Conservation (phyloP, 768 basidiomycete genomes). For the Lactarius sanguifluus region DNA sequence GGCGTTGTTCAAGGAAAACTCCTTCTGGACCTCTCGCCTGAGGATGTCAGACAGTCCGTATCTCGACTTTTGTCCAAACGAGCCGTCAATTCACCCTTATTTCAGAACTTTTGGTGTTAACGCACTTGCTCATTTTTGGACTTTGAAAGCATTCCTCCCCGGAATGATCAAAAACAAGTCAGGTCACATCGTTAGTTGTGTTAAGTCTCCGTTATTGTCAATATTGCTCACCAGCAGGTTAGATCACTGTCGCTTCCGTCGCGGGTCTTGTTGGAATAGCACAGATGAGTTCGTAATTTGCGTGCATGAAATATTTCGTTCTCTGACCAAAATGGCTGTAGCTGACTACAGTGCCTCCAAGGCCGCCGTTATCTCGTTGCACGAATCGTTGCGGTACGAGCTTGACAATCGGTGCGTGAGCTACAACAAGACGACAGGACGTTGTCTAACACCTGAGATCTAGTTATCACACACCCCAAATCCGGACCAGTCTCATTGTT, state of each 20-base stretch:
- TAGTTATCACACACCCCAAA: constrained; percentile 65
- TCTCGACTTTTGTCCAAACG: constrained; percentile 10
- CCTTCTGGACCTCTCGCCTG: constrained; percentile 71
- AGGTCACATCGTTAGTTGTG: constrained; percentile 79
- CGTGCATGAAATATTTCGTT: constrained; percentile 6
- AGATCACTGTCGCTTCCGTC: constrained; percentile 80
- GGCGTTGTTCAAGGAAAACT: constrained; percentile 91
- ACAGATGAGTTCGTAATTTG: constrained; percentile 62
- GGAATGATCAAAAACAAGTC: constrained; percentile 70
- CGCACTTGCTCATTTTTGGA: constrained; percentile 87
- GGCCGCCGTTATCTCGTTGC: constrained; percentile 77
- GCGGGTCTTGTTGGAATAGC: constrained; percentile 69
- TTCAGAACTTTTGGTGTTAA: constrained; percentile 88
- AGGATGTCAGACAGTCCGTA: constrained; percentile 77
- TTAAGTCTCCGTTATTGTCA: background rate
- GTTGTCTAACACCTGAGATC: constrained; percentile 32
- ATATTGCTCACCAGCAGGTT: constrained; percentile 12
- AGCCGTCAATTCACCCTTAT: background rate
- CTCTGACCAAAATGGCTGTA: constrained; percentile 33
- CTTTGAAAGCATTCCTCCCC: constrained; percentile 89
- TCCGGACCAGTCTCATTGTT: constrained; percentile 86
- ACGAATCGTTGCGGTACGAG: constrained; percentile 86
- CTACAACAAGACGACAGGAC: constrained; percentile 6
- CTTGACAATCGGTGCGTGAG: constrained; percentile 67
- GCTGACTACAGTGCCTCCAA: constrained; percentile 94